phyloP scores from a whole-genome alignment of 441 rosid species.

The Erodium trifolium region DNA sequence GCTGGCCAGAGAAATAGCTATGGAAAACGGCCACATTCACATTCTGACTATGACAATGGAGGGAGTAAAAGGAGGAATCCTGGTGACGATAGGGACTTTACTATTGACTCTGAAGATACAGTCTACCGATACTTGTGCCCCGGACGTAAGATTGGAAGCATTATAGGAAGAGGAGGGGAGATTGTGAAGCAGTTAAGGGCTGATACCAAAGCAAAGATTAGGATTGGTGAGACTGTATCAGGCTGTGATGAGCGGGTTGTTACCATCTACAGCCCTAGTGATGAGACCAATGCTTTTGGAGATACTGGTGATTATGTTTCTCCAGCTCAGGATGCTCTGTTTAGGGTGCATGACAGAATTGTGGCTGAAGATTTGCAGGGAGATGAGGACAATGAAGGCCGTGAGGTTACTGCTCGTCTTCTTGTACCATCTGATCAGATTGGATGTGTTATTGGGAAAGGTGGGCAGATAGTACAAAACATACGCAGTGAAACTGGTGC shows the following conservation, averaged over 20 bases:
- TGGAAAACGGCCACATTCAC: conserved; percentile 71
- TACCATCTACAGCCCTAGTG: conserved; percentile 79
- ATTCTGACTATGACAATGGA: conserved; percentile 63
- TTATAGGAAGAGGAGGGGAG: conserved; percentile 92
- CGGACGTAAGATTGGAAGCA: conserved; percentile 75
- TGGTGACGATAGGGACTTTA: conserved; percentile 62
- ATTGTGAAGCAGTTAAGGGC: conserved; percentile 78
- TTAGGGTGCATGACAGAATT: conserved; percentile 77
- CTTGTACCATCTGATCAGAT: conserved; percentile 99
- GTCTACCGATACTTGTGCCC: conserved; percentile 86
- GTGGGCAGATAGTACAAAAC: conserved; percentile 83
- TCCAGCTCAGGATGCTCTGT: conserved; percentile 93
- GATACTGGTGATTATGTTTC: conserved; percentile 47
- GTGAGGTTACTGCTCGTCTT: conserved; percentile 62
- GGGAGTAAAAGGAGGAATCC: conserved; percentile 60
- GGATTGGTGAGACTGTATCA: conserved; percentile 69
- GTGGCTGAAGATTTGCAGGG: conserved; percentile 54
- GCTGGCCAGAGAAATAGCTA: conserved; percentile 77
- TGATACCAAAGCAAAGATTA: conserved; percentile 80
- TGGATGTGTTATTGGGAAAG: conserved; percentile 93
- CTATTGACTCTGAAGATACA: conserved; percentile 57
- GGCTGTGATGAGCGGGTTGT: conserved; percentile 90
- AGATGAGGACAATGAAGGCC: conserved; percentile 55
- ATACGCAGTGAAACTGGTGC: conserved; percentile 87
- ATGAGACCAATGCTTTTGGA: conserved; percentile 65